These are phyloP conservation scores for Vaccinium corymbosum DNA, from an alignment of 148 eudicot genomes.

Conservation along the genomic window DNA sequence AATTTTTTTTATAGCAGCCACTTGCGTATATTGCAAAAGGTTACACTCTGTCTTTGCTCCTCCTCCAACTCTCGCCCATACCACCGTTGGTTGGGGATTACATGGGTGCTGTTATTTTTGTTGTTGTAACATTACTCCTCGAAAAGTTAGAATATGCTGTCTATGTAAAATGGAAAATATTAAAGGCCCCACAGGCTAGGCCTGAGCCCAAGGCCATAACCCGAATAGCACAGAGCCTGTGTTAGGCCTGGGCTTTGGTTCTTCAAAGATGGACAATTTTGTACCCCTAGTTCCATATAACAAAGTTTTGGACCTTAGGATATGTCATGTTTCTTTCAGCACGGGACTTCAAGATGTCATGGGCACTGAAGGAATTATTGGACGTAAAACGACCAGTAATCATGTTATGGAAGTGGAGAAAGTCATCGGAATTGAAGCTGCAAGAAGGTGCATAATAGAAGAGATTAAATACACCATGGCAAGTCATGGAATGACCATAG, in stretches of 20 bases:
- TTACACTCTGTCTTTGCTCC: not conserved
- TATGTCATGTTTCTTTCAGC: slow-evolving; percentile 35
- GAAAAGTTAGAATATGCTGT: not conserved
- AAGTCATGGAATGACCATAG: slow-evolving; percentile 80
- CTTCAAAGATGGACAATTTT: not conserved
- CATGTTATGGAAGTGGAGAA: slow-evolving; percentile 66
- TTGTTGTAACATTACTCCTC: not conserved
- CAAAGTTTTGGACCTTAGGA: not conserved
- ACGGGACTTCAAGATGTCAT: slow-evolving; percentile 74
- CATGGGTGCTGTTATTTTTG: not conserved
- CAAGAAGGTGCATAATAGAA: slow-evolving; percentile 60
- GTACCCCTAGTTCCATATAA: not conserved
- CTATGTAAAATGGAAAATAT: not conserved
- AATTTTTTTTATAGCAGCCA: not conserved
- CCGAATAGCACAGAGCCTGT: not conserved
- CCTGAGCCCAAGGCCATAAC: not conserved
- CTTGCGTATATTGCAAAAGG: not conserved
- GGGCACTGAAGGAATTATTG: slow-evolving; percentile 79
- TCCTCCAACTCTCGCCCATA: too few relatives aligned
- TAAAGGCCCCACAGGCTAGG: not conserved
- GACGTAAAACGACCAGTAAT: slow-evolving; percentile 62
- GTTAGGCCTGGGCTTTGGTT: not conserved
- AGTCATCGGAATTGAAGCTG: slow-evolving; percentile 91
- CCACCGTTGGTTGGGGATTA: not conserved
- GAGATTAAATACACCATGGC: slow-evolving; percentile 73